These are phyloP conservation scores for Pichia sp. DNA, from an alignment of 1,139 yeast species.

Conservation along the genomic window DNA sequence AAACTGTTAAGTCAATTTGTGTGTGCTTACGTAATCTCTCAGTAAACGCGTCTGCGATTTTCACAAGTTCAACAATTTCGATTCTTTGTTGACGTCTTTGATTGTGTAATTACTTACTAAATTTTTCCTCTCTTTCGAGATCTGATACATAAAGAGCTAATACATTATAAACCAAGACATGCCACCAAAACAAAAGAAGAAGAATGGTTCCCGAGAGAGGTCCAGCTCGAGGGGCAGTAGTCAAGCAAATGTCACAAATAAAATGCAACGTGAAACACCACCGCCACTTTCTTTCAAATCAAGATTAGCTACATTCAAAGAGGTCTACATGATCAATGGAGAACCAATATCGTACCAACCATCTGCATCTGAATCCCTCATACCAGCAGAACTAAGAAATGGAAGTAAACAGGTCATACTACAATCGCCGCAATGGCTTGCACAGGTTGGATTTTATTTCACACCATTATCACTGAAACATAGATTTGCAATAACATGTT, in stretches of 20 bases:
- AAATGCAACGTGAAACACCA: neutral
- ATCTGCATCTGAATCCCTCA: constrained; percentile 2
- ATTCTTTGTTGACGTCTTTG: too few species aligned
- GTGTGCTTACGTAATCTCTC: too few species aligned
- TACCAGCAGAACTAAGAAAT: constrained; percentile 7
- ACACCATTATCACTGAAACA: constrained; percentile 16
- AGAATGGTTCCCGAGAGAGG: too few species aligned
- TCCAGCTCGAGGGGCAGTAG: too few species aligned
- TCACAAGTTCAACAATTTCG: too few species aligned
- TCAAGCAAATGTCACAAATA: neutral
- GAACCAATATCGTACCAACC: constrained; percentile 14
- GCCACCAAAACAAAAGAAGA: too few species aligned
- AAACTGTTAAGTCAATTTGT: too few species aligned
- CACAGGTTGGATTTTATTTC: constrained; percentile 17
- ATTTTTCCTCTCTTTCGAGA: too few species aligned
- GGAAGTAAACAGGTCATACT: neutral
- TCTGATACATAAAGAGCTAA: too few species aligned
- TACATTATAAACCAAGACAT: too few species aligned
- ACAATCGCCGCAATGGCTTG: constrained; percentile 13
- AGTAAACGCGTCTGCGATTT: too few species aligned
- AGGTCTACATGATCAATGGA: constrained; percentile 8
- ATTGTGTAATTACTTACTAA: too few species aligned
- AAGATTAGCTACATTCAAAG: constrained; percentile 8
- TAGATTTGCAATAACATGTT: constrained; percentile 13
- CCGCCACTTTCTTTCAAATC: constrained; percentile 9